A percentile compares a stretch with the other conserved stretches of the same genome.
Conservation (phyloP, 2,329 filamentous ascomycete species). For the Arthrobotrys sphaeroides region DNA sequence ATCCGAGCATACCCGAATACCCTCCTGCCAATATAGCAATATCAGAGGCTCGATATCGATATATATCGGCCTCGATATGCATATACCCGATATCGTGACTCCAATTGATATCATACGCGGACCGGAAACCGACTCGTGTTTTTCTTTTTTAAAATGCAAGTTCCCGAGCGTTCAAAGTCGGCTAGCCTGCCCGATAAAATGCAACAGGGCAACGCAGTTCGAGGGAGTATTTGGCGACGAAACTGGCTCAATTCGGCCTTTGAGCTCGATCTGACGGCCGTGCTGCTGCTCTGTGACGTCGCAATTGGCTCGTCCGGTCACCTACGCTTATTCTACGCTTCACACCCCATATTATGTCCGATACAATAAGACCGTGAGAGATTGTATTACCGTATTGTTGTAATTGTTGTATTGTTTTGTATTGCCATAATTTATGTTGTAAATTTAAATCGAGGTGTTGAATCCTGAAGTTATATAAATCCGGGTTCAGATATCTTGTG, state of each 20-base stretch:
- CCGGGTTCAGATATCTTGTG: no score
- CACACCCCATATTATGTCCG: no score
- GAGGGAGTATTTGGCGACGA: conserved; percentile 5
- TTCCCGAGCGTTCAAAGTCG: not conserved
- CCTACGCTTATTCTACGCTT: not conserved
- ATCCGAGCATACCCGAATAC: not conserved
- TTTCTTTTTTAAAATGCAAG: not conserved
- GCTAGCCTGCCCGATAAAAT: conserved; percentile 21
- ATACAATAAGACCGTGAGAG: no score
- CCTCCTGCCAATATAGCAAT: not conserved
- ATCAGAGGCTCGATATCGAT: not conserved
- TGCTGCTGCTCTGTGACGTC: conserved; percentile 1
- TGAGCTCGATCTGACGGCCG: conserved; percentile 1
- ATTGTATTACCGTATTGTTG: no score
- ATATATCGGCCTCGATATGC: not conserved
- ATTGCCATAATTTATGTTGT: no score
- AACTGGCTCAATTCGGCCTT: conserved; percentile 18
- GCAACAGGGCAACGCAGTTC: conserved; percentile 34
- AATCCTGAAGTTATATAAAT: no score
- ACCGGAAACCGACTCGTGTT: not conserved
- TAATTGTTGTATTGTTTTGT: no score
- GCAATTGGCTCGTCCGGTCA: conserved; percentile 6
- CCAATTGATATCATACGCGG: not conserved
- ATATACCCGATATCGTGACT: conserved; percentile 8
- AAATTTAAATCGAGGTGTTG: no score